Percentiles rank a stretch among this genome's conserved stretches.
These are phyloP conservation scores for Penicillium nucicola DNA, from an alignment of 495 filamentous ascomycete species.

Conservation along the genomic window DNA sequence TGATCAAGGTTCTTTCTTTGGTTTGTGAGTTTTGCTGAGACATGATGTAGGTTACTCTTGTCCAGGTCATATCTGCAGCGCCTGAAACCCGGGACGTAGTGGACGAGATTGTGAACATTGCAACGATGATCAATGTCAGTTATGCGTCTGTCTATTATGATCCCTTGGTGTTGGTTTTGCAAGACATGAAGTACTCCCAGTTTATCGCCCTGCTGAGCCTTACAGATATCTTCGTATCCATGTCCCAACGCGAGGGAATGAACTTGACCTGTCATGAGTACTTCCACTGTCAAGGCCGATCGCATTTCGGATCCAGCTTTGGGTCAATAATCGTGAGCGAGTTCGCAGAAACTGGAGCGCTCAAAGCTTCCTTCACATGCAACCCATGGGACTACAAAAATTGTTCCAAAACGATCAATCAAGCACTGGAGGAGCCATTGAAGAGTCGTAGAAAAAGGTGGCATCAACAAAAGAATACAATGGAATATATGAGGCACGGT, in stretches of 20 bases:
- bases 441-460: slow-evolving; percentile 59
- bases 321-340: slow-evolving; percentile 88
- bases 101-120: slow-evolving; percentile 78
- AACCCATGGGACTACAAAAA: slow-evolving; percentile 90
- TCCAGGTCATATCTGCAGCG: slow-evolving; percentile 81
- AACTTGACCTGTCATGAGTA: slow-evolving; percentile 87
- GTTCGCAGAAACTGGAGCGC: slow-evolving; percentile 76
- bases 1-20: background rate
- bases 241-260: slow-evolving; percentile 87
- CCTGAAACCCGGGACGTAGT: slow-evolving; percentile 76
- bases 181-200: slow-evolving; percentile 82
- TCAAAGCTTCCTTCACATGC: slow-evolving; percentile 67
- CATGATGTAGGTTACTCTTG: slow-evolving; percentile 60
- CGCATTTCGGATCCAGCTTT: slow-evolving; percentile 37
- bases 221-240: slow-evolving; percentile 81
- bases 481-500: too few relatives aligned
- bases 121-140: slow-evolving; percentile 77
- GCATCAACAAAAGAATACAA: too few relatives aligned
- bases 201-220: slow-evolving; percentile 80
- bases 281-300: slow-evolving; percentile 80
- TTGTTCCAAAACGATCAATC: slow-evolving; percentile 73
- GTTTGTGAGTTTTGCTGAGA: background rate
- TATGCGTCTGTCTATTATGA: slow-evolving; percentile 81
- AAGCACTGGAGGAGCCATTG: slow-evolving; percentile 71
- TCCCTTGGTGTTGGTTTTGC: slow-evolving; percentile 82